A percentile compares a stretch with the other conserved stretches of the same genome.
These are phyloP conservation scores for Bombardia bombarda DNA, from an alignment of 495 filamentous ascomycete genomes.

Conservation along the genomic window DNA sequence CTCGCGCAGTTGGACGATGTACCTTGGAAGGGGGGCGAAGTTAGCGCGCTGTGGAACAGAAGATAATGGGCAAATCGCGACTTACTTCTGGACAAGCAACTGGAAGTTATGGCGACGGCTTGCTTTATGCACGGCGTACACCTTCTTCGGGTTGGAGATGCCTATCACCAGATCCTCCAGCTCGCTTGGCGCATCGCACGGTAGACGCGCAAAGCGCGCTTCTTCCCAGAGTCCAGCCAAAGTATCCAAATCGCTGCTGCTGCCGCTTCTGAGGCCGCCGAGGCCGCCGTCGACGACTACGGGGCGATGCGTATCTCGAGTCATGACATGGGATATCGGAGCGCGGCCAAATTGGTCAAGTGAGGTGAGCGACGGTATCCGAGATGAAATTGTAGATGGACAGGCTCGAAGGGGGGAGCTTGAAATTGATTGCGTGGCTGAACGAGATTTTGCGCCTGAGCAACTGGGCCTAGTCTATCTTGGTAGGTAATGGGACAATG, in stretches of 20 bases:
- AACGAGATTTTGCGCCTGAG: no score
- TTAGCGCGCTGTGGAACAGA: background rate
- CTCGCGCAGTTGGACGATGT: constrained; percentile 73
- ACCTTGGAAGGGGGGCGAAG: constrained; percentile 40
- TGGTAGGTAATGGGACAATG: no score
- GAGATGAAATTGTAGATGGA: no score
- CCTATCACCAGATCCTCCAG: constrained; percentile 40
- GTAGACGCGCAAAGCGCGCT: constrained; percentile 42
- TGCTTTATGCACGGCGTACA: constrained; percentile 44
- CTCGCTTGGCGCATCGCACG: constrained; percentile 43
- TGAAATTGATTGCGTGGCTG: no score
- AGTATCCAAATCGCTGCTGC: constrained; percentile 24
- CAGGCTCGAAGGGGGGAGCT: no score
- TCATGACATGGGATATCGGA: constrained; percentile 52
- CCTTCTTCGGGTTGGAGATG: constrained; percentile 43
- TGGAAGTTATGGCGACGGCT: constrained; percentile 46
- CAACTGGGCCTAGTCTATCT: no score
- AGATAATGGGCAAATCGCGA: constrained; percentile 5
- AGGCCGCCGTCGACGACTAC: constrained; percentile 23
- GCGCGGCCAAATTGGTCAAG: no score
- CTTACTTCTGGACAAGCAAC: constrained; percentile 45
- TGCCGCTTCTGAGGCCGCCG: constrained; percentile 5
- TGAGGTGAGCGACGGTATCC: no score
- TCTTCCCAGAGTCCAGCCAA: constrained; percentile 44
- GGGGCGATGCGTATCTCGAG: constrained; percentile 38